Evolutionary conservation across 2,329 filamentous ascomycete genomes (phyloP).

Genomic region (Fusarium sp.): DNA sequence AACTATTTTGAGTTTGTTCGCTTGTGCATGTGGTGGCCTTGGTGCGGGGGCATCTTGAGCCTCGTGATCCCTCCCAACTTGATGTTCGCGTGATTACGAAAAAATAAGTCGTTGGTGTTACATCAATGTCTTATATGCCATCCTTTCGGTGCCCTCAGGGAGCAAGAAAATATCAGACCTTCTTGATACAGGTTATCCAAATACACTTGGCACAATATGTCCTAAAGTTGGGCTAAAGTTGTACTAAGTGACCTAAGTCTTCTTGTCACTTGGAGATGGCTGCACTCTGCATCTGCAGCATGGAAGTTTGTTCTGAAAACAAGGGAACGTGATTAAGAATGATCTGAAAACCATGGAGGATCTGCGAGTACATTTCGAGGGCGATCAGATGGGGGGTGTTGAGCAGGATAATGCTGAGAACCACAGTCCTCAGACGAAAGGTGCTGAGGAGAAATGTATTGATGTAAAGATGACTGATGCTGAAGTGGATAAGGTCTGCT

Average conservation of each 20-base stretch:
- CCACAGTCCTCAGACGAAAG: not conserved
- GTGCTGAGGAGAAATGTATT: not conserved
- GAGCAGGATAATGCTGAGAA: not conserved
- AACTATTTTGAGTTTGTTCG: slow-evolving; percentile 1
- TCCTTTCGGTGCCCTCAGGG: not conserved
- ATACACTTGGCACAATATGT: not conserved
- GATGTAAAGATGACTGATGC: not conserved
- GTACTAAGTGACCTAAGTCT: not conserved
- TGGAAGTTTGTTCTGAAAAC: too few relatives aligned
- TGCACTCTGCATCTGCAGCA: too few relatives aligned
- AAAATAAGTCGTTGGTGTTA: slow-evolving; percentile 8
- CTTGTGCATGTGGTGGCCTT: slow-evolving; percentile 15
- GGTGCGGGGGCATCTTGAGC: slow-evolving; percentile 15
- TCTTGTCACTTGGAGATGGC: not conserved
- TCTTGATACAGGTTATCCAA: not conserved
- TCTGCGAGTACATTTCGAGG: too few relatives aligned
- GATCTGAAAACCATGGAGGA: too few relatives aligned
- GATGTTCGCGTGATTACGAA: slow-evolving; percentile 22
- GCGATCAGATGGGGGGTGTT: not conserved
- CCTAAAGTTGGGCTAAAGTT: not conserved
- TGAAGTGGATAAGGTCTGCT: not conserved
- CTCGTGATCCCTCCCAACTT: slow-evolving; percentile 30
- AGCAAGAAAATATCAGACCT: not conserved
- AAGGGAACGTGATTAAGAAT: too few relatives aligned
- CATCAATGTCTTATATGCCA: slow-evolving; percentile 25